Evolutionary conservation across 768 basidiomycete genomes (phyloP).

Genomic region (Coprinellus micaceus): DNA sequence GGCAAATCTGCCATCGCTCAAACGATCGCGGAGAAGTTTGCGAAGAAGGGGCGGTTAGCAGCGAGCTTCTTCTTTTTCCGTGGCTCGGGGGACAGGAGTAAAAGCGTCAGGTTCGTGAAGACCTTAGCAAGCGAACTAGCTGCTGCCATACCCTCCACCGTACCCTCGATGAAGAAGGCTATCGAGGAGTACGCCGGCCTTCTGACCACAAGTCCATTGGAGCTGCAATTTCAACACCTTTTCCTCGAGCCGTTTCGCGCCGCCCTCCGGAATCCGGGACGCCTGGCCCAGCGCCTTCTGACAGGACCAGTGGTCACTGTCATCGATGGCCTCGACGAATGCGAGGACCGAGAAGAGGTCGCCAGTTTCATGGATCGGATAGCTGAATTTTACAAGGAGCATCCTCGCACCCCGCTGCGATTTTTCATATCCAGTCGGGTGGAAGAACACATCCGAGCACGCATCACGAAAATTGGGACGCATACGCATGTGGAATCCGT

Average conservation of each 20-base stretch:
- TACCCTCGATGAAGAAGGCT: not conserved
- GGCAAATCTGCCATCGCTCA: conserved; percentile 7
- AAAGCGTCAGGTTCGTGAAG: not conserved
- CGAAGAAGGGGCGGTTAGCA: not conserved
- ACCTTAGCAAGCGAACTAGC: not conserved
- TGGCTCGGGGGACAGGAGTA: not conserved
- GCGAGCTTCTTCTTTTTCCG: conserved; percentile 6
- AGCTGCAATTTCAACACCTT: not conserved
- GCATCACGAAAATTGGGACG: not conserved
- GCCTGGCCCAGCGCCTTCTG: not conserved
- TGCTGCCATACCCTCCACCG: not conserved
- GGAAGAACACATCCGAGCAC: not conserved
- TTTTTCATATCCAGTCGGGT: not conserved
- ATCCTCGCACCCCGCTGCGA: not conserved
- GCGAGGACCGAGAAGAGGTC: not conserved
- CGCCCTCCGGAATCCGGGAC: not conserved
- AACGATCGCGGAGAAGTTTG: not conserved
- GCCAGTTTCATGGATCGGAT: not conserved
- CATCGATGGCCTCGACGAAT: conserved; percentile 7
- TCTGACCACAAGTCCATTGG: not conserved
- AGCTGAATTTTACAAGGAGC: not conserved
- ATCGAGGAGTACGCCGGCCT: not conserved
- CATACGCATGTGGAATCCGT: not conserved
- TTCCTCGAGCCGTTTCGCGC: not conserved
- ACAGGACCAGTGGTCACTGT: not conserved